Evolutionary conservation across 345 rosid species (phyloP), one percentile per base, ranked within the genome.

Genomic region (Citrus cavaleriei): DNA sequence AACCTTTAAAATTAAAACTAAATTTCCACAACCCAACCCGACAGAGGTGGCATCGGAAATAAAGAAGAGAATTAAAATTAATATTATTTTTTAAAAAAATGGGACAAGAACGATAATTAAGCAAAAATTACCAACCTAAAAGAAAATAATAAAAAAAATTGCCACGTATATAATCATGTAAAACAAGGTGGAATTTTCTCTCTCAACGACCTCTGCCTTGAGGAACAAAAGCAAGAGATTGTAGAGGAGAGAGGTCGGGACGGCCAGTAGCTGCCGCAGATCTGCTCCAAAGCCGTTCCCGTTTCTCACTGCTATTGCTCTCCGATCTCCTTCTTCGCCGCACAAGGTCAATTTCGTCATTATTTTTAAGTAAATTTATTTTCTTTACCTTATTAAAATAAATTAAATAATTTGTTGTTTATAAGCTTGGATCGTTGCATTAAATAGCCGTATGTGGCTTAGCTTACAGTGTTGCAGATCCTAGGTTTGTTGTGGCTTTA

Each of bases 201-300:
- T 42, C 68, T 2, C 22, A n/a, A 35, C 34, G 24, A 32, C 30
- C 18, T 25, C 7, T 46, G 28, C 13, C 40, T 57, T n/a, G 65
- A 70, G 49, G 46, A 34, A 21, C 28, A 24, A 40, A 49, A 3
- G n/a, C 61, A 55, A 64, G 70, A 58, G 59, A 61, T 46, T 28
- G 75, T 22, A 60, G 61, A 34, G 40, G 70, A 65, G 74, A 25
- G 24, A 42, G 37, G 70, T 8, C 54, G 67, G 10, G 19, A 55
- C 73, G n/a, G 69, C 40, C 58, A 5, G 58, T 19, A 18, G 59
- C 59, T 0, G 37, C 49, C 24, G 30, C n/a, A 46, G 68, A 81
- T 68, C 77, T 72, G 67, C 71, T 38, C 55, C 49, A 10, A 62
- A 57, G 42, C 72, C 54, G 83, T 63, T 46, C 65, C 59, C 59